Conservation (phyloP, 441 rosid genomes). For the Metrosideros polymorpha region DNA sequence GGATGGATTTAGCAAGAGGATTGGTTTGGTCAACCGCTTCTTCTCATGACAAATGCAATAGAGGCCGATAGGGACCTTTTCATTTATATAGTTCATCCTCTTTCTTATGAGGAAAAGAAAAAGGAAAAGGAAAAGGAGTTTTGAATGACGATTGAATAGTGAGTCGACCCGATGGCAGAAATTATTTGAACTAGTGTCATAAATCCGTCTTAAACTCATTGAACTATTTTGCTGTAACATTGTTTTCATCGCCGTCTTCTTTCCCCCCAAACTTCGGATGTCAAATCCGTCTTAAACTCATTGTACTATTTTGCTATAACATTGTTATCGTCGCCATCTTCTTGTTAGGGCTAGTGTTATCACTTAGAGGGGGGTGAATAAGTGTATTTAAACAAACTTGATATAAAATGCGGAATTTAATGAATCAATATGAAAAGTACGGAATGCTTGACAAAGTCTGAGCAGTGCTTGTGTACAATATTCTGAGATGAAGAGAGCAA, state of each 20-base stretch:
- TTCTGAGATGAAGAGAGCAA: too few relatives aligned
- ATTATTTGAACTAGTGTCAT: not conserved
- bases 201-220: not conserved
- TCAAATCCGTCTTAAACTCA: too few relatives aligned
- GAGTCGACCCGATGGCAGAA: not conserved
- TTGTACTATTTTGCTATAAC: too few relatives aligned
- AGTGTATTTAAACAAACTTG: too few relatives aligned
- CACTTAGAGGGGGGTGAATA: too few relatives aligned
- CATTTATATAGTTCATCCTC: not conserved
- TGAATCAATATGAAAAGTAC: too few relatives aligned
- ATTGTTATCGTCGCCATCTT: too few relatives aligned
- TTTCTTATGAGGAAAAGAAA: not conserved
- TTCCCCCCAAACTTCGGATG: not conserved
- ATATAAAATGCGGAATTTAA: too few relatives aligned
- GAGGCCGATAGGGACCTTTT: not conserved
- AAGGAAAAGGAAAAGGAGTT: not conserved
- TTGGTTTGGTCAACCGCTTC: not conserved
- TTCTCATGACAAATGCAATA: not conserved
- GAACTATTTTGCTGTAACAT: too few relatives aligned
- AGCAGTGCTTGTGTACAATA: too few relatives aligned
- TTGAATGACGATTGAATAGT: not conserved
- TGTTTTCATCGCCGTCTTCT: not conserved
- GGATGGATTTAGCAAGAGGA: not conserved
- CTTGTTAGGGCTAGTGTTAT: too few relatives aligned
- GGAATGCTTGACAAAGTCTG: too few relatives aligned